phyloP scores from a whole-genome alignment of 1,139 yeast species.

The Casaregolazyma lundiana region DNA sequence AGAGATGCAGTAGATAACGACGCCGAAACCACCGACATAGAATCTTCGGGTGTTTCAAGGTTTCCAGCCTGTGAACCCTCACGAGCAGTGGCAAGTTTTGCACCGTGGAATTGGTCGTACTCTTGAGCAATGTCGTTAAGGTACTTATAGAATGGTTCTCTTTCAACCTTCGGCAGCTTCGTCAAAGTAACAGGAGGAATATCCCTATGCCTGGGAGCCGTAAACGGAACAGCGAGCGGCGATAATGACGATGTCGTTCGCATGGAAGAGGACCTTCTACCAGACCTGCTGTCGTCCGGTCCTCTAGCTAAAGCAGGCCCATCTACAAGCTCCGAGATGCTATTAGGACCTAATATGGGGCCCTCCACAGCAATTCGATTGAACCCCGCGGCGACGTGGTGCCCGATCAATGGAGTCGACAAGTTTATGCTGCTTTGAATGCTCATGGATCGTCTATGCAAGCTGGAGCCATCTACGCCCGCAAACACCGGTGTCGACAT shows the following conservation, averaged over 20 bases:
- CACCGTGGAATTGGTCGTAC: constrained; percentile 37
- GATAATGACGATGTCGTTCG: background rate
- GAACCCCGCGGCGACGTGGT: constrained; percentile 21
- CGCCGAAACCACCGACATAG: constrained; percentile 17
- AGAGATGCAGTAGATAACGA: constrained; percentile 14
- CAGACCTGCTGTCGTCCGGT: constrained; percentile 24
- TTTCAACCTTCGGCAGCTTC: constrained; percentile 49
- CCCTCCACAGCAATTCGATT: constrained; percentile 34
- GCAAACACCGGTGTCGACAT: background rate
- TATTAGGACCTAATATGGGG: constrained; percentile 62
- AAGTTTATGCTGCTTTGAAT: constrained; percentile 18
- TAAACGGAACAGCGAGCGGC: constrained; percentile 34
- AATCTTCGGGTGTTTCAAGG: constrained; percentile 11
- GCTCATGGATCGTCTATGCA: constrained; percentile 15
- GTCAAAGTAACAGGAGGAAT: constrained; percentile 79
- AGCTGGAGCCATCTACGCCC: background rate
- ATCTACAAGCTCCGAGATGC: constrained; percentile 68
- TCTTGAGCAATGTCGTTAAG: constrained; percentile 47
- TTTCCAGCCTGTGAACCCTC: constrained; percentile 1
- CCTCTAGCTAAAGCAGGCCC: constrained; percentile 22
- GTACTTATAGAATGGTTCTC: constrained; percentile 46
- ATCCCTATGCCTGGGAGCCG: constrained; percentile 72
- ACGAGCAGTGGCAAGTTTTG: constrained; percentile 10
- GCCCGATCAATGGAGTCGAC: constrained; percentile 1
- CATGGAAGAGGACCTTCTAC: constrained; percentile 1